These are phyloP conservation scores for Quercus dentata DNA, from an alignment of 306 rosid genomes.

Conservation along the genomic window DNA sequence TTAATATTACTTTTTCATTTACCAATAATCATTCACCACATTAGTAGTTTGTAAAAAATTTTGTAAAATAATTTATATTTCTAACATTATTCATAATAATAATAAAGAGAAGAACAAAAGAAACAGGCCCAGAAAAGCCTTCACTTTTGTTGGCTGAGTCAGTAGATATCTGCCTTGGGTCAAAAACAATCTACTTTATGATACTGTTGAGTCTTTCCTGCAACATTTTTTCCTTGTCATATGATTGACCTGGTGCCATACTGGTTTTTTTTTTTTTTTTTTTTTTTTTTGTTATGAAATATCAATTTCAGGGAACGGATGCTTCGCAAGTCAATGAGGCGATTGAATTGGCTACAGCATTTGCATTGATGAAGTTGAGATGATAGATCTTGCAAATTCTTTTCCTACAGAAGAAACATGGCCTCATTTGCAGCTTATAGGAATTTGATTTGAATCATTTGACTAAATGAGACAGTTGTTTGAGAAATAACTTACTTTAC, in stretches of 20 bases:
- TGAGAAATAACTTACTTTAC: neutral
- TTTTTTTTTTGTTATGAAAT: neutral
- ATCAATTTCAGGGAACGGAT: slow-evolving; percentile 72
- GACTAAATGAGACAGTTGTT: neutral
- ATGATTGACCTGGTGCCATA: neutral
- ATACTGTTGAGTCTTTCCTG: neutral
- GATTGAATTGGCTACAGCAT: slow-evolving; percentile 57
- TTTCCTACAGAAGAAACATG: slow-evolving; percentile 8
- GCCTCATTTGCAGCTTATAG: neutral
- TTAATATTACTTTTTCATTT: too few species aligned
- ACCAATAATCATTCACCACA: too few species aligned
- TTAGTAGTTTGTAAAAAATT: too few species aligned
- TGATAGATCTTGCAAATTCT: slow-evolving; percentile 20
- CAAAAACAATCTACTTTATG: neutral
- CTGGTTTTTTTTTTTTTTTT: too few species aligned
- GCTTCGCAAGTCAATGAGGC: slow-evolving; percentile 74
- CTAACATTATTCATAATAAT: too few species aligned
- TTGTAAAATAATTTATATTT: too few species aligned
- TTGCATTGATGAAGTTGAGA: slow-evolving; percentile 67
- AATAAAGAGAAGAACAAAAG: neutral
- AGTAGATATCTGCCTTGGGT: neutral
- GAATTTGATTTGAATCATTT: neutral
- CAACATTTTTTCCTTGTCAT: neutral
- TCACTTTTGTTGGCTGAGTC: neutral
- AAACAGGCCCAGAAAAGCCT: neutral